Base-by-base conservation (phyloP, 495 filamentous ascomycete genomes). In the Talaromyces borbonicus region DNA sequence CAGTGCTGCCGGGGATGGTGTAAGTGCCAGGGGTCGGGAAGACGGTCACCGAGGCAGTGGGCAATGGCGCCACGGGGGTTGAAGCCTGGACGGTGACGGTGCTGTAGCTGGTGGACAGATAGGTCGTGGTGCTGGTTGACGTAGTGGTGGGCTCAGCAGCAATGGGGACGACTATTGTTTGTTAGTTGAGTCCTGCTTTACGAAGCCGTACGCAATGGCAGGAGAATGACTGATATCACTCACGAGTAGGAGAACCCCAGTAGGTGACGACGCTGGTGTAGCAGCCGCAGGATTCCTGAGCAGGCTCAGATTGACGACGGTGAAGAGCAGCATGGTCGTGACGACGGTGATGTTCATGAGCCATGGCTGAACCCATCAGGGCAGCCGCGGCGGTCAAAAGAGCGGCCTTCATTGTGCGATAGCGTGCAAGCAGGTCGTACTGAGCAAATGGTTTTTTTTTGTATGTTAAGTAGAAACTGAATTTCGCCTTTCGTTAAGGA, bases 1-100 rank as follows among this genome's bases (percentile, higher is more conserved):
- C 51, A 46, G 84, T 90, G 37, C 77, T 83, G 27, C 81, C 83
- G 37, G 85, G 83, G 72, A 90, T 79, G 53, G 85, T 89, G 74
- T 87, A 90, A 50, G 70, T 72, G 61, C 85, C 85, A 44, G 85
- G 78, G 18, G 78, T 80, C 29, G 77, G 66, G 78, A 75, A 85
- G 42, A 71, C 79, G 64, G 82, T 81, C 23, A 81, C 68, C 40
- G 72, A 68, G 24, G 78, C 72, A 15, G 84, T 85, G 18, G 86
- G 85, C 44, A 86, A 46, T 35, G 51, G 52, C 16, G 49, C 41
- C 46, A 48, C 37, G 58, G 55, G 59, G 33, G 52, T 49, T 33
- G 43, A 49, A 26, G 57, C 57, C 20, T 48, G 29, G 49, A 69
- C 59, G 22, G 63, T 68, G 41, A 59, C 35, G 39, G 67, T 72